Base-by-base conservation (phyloP, 768 basidiomycete species). In the Russula brevipes region DNA sequence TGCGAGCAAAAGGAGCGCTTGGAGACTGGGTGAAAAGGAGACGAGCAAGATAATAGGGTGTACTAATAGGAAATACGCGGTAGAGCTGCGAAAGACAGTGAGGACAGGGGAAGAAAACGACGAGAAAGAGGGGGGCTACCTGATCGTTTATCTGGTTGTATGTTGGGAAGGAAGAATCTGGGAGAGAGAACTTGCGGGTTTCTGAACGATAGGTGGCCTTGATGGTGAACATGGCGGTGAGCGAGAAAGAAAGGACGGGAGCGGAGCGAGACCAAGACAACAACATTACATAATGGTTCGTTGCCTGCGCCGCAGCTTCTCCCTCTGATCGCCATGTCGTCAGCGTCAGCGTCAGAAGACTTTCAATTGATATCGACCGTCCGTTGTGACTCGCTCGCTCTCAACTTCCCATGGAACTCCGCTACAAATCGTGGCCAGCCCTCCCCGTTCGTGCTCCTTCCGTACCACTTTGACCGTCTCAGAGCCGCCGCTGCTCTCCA, bases 201-300 rank as follows among this genome's bases (percentile, higher is more conserved):
- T 91, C 87, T 59, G 73, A 74, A 36, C 80, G 77, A 72, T 89
- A 90, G 24, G 87, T 87, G n/a, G 85, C 88, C 75, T 91, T 91
- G 71, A 91, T 81, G 60, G 83, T 83, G 78, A 90, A 89, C 82
- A 86, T 85, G 75, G 51, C 59, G 72, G 68, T 41, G 36, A n/a
- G n/a, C 68, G 67, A 66, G 39, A 3, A 39, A 42, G 47, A 45
- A 38, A 57, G 54, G 24, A 10, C n/a, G 6, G 24, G 47, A 2
- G 16, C 4, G 36, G 4, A 24, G 11, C 6, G 38, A 11, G 11
- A 11, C 11, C 38, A 11, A 39, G 38, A 11, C 7, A 39, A 39
- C 36, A 11, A 24, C 36, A 59, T 59, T 59, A 51, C 51, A 52
- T 59, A 59, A 51, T 51, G 31, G 42, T 11, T 3, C 3, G 4